Conservation (phyloP, 169 alveolate species). For the Cyclospora cayetanensis region DNA sequence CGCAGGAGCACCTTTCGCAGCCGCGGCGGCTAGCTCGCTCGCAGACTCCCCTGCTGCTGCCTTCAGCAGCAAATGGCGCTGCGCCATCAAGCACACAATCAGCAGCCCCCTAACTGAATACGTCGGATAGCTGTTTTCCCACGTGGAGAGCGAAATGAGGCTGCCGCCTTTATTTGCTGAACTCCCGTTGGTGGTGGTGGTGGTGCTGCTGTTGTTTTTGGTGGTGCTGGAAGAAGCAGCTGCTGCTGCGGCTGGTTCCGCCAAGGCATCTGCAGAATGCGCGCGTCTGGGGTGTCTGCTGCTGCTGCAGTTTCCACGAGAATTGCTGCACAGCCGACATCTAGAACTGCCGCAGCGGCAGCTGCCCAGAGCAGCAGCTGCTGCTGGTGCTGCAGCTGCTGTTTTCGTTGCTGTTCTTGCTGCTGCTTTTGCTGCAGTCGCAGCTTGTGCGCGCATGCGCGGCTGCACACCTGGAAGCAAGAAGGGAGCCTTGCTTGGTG, state of each 20-base stretch:
- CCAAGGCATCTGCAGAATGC: neutral
- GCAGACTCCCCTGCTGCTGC: neutral
- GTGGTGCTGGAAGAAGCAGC: neutral
- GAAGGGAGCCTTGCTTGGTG: neutral
- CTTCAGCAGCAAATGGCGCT: neutral
- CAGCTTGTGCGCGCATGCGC: neutral
- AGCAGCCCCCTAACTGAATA: neutral
- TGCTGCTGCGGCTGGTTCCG: neutral
- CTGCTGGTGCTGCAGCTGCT: no score
- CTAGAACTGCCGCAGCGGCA: neutral
- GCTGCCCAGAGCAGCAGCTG: neutral
- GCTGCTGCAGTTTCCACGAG: no score
- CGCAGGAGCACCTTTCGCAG: neutral
- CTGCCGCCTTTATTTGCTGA: no score
- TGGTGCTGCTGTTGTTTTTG: no score
- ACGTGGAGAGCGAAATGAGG: neutral
- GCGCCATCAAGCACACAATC: neutral
- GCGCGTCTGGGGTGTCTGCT: no score
- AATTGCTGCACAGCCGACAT: neutral
- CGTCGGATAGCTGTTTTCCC: neutral
- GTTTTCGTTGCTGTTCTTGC: no score
- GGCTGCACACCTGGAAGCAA: neutral
- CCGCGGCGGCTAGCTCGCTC: neutral
- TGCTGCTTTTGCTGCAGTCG: no score
- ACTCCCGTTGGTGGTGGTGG: no score